Evolutionary conservation across 2,329 filamentous ascomycete species (phyloP), one percentile per base, ranked within the genome.

Genomic region (Colletotrichum gloeosporioides): DNA sequence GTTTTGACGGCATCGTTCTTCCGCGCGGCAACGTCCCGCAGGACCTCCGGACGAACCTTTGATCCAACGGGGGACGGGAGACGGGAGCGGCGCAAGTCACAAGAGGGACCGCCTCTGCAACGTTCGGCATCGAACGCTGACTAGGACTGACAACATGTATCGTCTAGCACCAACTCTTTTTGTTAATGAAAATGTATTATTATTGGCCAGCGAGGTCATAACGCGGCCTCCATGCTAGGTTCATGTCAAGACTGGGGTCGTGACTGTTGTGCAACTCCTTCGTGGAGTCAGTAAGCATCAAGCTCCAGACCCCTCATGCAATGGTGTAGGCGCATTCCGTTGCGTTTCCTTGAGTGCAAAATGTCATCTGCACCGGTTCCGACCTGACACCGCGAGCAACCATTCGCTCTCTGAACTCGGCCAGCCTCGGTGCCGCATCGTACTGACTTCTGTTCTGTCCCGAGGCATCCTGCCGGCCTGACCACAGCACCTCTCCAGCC

Each of bases 401-500:
- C 87, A 98, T 87, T 49, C 95, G 87, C 88, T 97, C 95, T 67
- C 95, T 90, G 89, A 95, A 92, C 86, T 96, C 94, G 63, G 91
- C 91, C 81, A 98, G 84, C 66, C 95, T 87, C 15, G 93, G 93
- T 59, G 89, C 90, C 12, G 94, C 94, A 49, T 92, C 91, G 74
- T 94, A 86, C 86, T 95, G 93, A 77, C 91, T 94, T 69, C 95
- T 88, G 84, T 95, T 95, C 82, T 90, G 85, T 3, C 94, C 94
- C 18, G 87, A 83, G 4, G 87, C 89, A 81, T 96, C 94, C 75
- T 90, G 90, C 71, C 89, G 86, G 68, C 95, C 95, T 55, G 92
- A 94, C 95, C 95, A 98, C 63, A 96, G 88, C 2, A 96, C 92
- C 86, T 98, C 95, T 31, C 90, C 94, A 1, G 93, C 94, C 0